A percentile compares a stretch with the other conserved stretches of the same genome.
Evolutionary conservation across 371 early-diverging fungal genomes (phyloP).

Genomic region (Apophysomyces variabilis): DNA sequence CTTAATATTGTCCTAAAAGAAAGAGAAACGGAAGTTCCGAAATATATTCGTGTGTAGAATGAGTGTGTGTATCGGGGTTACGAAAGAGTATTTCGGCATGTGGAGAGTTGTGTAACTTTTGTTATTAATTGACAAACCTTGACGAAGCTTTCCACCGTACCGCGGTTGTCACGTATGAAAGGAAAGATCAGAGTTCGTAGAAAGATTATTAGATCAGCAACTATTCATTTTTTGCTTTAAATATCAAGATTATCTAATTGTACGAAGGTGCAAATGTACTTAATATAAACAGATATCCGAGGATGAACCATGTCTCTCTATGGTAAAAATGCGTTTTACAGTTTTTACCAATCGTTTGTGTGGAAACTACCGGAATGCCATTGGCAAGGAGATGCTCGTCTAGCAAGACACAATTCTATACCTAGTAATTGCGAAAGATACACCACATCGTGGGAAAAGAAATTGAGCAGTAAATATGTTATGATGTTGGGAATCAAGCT

Average conservation of each 20-base stretch:
- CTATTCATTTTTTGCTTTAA: not conserved
- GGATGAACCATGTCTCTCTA: not conserved
- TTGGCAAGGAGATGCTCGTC: not conserved
- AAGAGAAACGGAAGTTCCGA: not conserved
- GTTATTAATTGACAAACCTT: not conserved
- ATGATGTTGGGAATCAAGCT: constrained; percentile 1
- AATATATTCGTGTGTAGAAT: not conserved
- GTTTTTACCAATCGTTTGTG: constrained; percentile 1
- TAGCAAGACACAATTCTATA: not conserved
- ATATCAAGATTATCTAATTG: not conserved
- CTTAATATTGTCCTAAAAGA: not conserved
- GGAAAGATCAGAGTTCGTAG: not conserved
- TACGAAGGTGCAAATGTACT: not conserved
- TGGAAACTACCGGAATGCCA: not conserved
- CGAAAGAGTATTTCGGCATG: not conserved
- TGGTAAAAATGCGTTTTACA: not conserved
- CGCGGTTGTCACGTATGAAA: not conserved
- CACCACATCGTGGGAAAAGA: not conserved
- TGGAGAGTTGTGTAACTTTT: not conserved
- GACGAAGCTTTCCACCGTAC: not conserved
- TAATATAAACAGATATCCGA: not conserved
- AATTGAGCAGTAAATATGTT: constrained; percentile 5
- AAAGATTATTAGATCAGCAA: not conserved
- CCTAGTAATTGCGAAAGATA: not conserved
- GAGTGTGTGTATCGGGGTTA: not conserved